Percentiles rank a stretch among this genome's conserved stretches.
phyloP scores from a whole-genome alignment of 768 basidiomycete genomes.

The Termitomyces sp. region DNA sequence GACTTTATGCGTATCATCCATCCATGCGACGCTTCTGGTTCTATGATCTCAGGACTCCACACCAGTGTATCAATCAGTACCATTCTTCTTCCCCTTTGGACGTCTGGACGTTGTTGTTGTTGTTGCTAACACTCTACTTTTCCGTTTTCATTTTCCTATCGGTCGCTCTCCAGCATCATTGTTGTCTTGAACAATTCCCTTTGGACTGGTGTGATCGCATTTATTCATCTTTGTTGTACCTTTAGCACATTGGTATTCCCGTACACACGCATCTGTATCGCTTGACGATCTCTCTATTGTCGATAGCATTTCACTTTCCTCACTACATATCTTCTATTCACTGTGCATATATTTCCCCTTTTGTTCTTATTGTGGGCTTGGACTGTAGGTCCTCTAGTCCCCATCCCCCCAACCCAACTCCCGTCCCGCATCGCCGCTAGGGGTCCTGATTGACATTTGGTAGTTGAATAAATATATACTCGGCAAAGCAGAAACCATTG shows the following conservation, averaged over 20 bases:
- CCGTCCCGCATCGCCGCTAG: constrained; percentile 7
- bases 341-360: not conserved
- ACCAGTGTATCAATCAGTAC: constrained; percentile 20
- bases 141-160: constrained; percentile 10
- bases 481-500: not conserved
- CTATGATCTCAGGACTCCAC: constrained; percentile 1
- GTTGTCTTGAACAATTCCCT: constrained; percentile 8
- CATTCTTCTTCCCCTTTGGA: constrained; percentile 3
- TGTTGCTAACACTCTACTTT: constrained; percentile 19
- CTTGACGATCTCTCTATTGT: not conserved
- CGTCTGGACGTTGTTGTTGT: constrained; percentile 23
- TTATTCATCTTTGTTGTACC: constrained; percentile 15
- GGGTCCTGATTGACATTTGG: constrained; percentile 11
- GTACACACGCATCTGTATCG: constrained; percentile 21
- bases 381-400: constrained; percentile 11
- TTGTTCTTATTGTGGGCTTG: not conserved
- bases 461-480: constrained; percentile 14
- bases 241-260: constrained; percentile 12
- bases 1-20: not conserved
- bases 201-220: constrained; percentile 9
- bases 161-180: constrained; percentile 12
- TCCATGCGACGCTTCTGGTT: constrained; percentile 4
- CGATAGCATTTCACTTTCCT: not conserved
- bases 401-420: not conserved
- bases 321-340: constrained; percentile 1